phyloP scores from a whole-genome alignment of 768 basidiomycete genomes.

The Gloeopeniophorella convolvens region DNA sequence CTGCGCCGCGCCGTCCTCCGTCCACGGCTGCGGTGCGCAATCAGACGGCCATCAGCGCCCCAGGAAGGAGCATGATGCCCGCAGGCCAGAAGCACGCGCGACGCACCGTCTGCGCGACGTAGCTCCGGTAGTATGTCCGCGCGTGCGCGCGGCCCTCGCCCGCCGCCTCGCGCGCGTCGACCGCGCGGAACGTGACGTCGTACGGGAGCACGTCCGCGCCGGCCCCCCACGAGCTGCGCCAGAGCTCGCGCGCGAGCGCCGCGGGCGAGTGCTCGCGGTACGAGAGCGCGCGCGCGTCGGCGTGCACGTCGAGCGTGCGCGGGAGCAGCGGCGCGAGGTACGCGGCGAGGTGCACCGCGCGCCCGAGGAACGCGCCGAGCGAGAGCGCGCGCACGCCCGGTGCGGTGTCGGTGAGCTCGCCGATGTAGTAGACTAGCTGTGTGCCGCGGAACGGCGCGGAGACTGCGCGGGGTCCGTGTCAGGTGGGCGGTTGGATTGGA shows the following conservation, averaged over 20 bases:
- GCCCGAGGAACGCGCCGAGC: slow-evolving; percentile 33
- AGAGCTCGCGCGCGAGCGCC: slow-evolving; percentile 33
- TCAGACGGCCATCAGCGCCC: too few species aligned
- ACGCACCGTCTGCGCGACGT: slow-evolving; percentile 34
- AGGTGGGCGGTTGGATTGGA: background rate
- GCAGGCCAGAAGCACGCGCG: background rate
- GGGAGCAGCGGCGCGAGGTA: slow-evolving; percentile 40
- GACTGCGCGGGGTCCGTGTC: slow-evolving; percentile 28
- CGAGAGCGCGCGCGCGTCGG: slow-evolving; percentile 37
- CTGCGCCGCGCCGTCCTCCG: background rate
- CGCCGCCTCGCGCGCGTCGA: slow-evolving; percentile 35
- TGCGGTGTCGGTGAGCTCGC: slow-evolving; percentile 36
- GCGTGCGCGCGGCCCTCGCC: slow-evolving; percentile 33
- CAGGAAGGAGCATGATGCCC: too few species aligned
- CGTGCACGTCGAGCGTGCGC: slow-evolving; percentile 34
- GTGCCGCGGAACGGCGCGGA: slow-evolving; percentile 45
- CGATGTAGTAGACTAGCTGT: slow-evolving; percentile 40
- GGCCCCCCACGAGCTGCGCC: slow-evolving; percentile 45
- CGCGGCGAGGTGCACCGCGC: slow-evolving; percentile 36
- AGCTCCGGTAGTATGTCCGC: slow-evolving; percentile 39
- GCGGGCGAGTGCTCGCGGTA: slow-evolving; percentile 32
- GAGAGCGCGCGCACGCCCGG: slow-evolving; percentile 38
- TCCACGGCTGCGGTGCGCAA: too few species aligned
- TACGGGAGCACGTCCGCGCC: slow-evolving; percentile 40
- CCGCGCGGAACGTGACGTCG: slow-evolving; percentile 42